phyloP scores from a whole-genome alignment of 2,329 filamentous ascomycete species.

The Falciphora oryzae region DNA sequence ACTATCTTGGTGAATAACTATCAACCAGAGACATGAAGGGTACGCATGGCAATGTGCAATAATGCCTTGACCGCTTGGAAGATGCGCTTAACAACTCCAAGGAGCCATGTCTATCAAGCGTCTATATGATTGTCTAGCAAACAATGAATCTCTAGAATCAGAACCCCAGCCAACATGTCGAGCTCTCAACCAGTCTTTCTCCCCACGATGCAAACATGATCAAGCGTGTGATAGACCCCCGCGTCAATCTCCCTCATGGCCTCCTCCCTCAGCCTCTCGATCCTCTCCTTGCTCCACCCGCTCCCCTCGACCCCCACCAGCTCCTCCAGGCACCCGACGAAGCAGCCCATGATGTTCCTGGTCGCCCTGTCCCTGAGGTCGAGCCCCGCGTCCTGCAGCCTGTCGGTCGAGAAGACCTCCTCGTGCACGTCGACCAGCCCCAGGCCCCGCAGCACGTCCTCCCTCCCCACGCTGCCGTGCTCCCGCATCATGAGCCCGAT shows the following conservation, averaged over 20 bases:
- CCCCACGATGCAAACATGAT: slow-evolving; percentile 17
- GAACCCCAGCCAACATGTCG: too few species aligned
- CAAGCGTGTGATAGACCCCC: slow-evolving; percentile 17
- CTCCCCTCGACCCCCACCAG: slow-evolving; percentile 12
- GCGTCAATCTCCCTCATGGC: slow-evolving; percentile 14
- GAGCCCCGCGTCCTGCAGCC: slow-evolving; percentile 14
- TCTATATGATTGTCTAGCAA: too few species aligned
- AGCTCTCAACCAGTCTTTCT: slow-evolving; percentile 9
- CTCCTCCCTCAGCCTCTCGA: slow-evolving; percentile 11
- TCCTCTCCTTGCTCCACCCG: slow-evolving; percentile 14
- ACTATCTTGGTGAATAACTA: too few species aligned
- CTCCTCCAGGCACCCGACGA: slow-evolving; percentile 14
- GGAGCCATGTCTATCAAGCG: too few species aligned
- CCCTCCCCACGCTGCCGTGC: slow-evolving; percentile 7
- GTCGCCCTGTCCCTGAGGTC: slow-evolving; percentile 14
- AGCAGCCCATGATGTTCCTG: slow-evolving; percentile 15
- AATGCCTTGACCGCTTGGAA: too few species aligned
- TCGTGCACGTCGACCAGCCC: slow-evolving; percentile 16
- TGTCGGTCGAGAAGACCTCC: slow-evolving; percentile 17
- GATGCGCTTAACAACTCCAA: too few species aligned
- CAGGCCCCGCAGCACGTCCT: slow-evolving; percentile 8
- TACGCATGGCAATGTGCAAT: too few species aligned
- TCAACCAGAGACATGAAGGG: too few species aligned
- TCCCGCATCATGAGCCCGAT: slow-evolving; percentile 17
- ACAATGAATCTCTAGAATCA: too few species aligned